Evolutionary conservation across 345 rosid genomes (phyloP), one percentile per base, ranked within the genome.

Genomic region (Fremontodendron californicum): DNA sequence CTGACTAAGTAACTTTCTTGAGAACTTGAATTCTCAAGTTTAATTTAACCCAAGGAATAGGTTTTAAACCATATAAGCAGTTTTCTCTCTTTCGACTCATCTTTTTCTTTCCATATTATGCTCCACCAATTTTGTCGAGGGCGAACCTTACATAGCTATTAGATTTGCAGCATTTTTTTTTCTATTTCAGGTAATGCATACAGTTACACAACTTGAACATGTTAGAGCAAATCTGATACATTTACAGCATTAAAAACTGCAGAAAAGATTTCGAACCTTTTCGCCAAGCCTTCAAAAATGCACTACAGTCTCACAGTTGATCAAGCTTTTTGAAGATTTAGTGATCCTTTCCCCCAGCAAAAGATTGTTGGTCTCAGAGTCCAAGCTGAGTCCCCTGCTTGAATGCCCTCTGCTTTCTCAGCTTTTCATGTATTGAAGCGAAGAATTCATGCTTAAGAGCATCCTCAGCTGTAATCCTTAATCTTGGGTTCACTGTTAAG

Each of bases 371-470:
- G 76, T 54, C 61, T 51, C 77, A 25, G 80, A 51, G 52, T 84
- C 86, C 69, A 43, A 49, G 80, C 61, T 46, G 25, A 19, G 72
- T 33, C 78, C n/a, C 84, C 78, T 80, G 88, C 78, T 85, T 85
- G 16, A 40, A 66, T 33, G 81, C 68, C 87, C 81, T 90, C 57
- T 85, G 93, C 85, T 77, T 87, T 82, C 87, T 87, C 64, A 87
- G 78, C 48, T 62, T 77, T 74, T 90, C 92, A 42, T 85, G 90
- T 61, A 94, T 72, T n/a, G 95, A 88, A 77, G 75, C 66, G 68
- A 96, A 91, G 85, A 96, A 96, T 27, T 93, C 92, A 23, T 93
- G 99, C 76, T 78, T 89, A 15, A 96, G 88, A 65, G 97, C 99
- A 75, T 92, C 96, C 79, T 90, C 98, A 12, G 97, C 90, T 52